These are phyloP conservation scores for Cladosporium sp. DNA, from an alignment of 2,329 filamentous ascomycete species.

Conservation along the genomic window DNA sequence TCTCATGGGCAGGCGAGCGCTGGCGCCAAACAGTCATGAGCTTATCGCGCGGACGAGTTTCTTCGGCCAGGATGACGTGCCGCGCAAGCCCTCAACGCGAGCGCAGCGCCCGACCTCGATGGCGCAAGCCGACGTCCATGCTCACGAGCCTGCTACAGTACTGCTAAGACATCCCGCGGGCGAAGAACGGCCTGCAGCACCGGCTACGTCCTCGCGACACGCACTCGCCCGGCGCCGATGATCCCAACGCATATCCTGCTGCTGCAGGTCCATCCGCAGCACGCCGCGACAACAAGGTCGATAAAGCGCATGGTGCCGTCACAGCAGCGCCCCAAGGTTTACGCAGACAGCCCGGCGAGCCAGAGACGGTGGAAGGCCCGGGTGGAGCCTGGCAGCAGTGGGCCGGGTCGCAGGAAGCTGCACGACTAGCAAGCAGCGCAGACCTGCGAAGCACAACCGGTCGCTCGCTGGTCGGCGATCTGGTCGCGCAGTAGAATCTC, in stretches of 20 bases:
- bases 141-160: too few species aligned
- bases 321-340: neutral
- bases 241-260: neutral
- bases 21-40: slow-evolving; percentile 1
- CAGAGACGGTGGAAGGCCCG: neutral
- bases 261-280: neutral
- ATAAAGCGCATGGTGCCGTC: neutral
- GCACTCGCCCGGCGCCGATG: neutral
- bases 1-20: too few species aligned
- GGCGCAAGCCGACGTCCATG: too few species aligned
- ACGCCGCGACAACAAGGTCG: neutral
- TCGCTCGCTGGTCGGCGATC: neutral
- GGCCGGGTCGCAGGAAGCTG: neutral
- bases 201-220: neutral
- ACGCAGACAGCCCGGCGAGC: neutral
- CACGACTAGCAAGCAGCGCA: neutral
- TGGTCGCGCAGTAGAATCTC: neutral
- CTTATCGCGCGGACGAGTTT: neutral
- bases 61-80: slow-evolving; percentile 4
- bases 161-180: neutral
- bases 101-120: neutral
- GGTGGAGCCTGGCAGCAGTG: neutral
- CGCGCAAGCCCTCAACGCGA: slow-evolving; percentile 3
- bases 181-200: neutral
- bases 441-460: neutral